These are phyloP conservation scores for Eucalyptus virginea DNA, from an alignment of 345 rosid species.

Conservation along the genomic window DNA sequence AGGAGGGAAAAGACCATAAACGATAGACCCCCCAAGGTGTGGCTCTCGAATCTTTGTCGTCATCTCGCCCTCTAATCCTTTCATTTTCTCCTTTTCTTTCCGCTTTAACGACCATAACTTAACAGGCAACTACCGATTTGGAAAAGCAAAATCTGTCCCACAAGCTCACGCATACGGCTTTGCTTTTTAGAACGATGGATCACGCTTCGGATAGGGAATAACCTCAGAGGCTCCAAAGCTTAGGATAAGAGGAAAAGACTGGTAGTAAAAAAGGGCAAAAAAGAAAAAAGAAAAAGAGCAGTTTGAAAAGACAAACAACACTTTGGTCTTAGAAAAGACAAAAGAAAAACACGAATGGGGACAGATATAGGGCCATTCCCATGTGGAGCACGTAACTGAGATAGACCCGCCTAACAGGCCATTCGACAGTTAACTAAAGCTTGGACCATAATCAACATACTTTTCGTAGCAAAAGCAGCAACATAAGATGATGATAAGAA, in stretches of 20 bases:
- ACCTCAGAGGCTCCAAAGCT: neutral
- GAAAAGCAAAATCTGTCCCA: neutral
- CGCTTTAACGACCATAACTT: slow-evolving; percentile 4
- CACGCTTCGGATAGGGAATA: neutral
- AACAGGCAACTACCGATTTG: neutral
- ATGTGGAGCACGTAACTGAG: neutral
- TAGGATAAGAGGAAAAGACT: neutral
- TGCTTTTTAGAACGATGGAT: slow-evolving; percentile 1
- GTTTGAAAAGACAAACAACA: neutral
- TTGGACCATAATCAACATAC: neutral
- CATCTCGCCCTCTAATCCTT: neutral
- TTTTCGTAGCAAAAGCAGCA: neutral
- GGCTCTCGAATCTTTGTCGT: slow-evolving; percentile 14
- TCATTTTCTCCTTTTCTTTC: neutral
- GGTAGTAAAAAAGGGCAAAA: neutral
- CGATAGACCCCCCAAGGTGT: neutral
- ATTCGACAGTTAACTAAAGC: neutral
- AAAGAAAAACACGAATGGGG: neutral
- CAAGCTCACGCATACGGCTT: slow-evolving; percentile 3
- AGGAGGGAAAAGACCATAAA: neutral
- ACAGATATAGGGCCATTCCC: neutral
- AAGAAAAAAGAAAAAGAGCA: neutral
- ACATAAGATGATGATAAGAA: neutral
- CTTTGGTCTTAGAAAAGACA: neutral
- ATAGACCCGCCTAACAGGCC: neutral